phyloP scores from a whole-genome alignment of 1,139 yeast species.

The Yamadazyma epiphylla region DNA sequence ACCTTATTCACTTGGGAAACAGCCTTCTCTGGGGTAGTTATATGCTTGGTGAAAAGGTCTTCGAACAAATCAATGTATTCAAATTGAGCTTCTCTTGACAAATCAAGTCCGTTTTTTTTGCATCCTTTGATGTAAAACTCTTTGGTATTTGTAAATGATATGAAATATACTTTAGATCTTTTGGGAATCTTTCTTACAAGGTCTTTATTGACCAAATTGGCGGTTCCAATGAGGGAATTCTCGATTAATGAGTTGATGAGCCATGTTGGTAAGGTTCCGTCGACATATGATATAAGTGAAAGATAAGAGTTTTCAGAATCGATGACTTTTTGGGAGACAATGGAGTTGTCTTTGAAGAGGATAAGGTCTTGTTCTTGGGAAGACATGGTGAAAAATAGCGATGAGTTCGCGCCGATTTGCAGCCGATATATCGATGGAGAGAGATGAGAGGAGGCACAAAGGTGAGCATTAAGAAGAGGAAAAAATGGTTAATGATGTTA shows the following conservation, averaged over 20 bases:
- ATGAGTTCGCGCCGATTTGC: no score
- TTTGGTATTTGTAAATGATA: constrained; percentile 42
- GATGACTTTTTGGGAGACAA: constrained; percentile 29
- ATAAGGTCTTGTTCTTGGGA: constrained; percentile 58
- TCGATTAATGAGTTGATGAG: constrained; percentile 47
- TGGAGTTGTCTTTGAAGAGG: constrained; percentile 51
- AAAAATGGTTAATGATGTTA: no score
- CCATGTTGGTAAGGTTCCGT: constrained; percentile 71
- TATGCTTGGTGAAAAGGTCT: constrained; percentile 30
- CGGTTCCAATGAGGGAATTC: constrained; percentile 39
- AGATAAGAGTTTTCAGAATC: constrained; percentile 22
- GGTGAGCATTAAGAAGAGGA: no score
- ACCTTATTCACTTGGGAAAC: constrained; percentile 13
- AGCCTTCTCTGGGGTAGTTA: constrained; percentile 21
- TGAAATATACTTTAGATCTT: constrained; percentile 31
- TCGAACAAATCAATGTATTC: constrained; percentile 44
- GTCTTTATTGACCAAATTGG: constrained; percentile 34
- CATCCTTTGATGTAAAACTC: constrained; percentile 34
- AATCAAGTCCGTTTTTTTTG: constrained; percentile 43
- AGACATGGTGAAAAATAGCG: no score
- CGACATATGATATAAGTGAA: constrained; percentile 50
- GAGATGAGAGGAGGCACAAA: no score
- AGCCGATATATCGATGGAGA: no score
- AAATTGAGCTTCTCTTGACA: constrained; percentile 24
- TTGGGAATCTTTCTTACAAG: constrained; percentile 15